phyloP scores from a whole-genome alignment of 352 stramenopile species.

The Pythium pyrilobum region DNA sequence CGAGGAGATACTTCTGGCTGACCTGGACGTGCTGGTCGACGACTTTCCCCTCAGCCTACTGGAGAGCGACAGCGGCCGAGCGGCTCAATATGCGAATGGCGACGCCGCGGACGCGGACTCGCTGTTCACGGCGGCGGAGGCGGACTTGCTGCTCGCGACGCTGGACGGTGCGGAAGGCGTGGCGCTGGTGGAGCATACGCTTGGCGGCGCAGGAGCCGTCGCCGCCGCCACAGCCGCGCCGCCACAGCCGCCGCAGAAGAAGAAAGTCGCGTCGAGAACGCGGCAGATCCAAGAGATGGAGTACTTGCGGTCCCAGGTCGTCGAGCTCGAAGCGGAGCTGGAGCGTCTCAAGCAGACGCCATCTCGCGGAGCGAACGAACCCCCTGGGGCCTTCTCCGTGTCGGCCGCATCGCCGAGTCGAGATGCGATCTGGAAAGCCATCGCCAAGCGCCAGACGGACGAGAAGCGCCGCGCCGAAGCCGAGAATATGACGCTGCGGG shows the following conservation, averaged over 20 bases:
- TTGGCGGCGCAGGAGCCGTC: too few species aligned
- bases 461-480: constrained; percentile 41
- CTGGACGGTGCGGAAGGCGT: too few species aligned
- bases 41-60: too few species aligned
- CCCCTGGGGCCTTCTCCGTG: too few species aligned
- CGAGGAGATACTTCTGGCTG: too few species aligned
- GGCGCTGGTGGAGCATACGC: too few species aligned
- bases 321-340: constrained; percentile 3
- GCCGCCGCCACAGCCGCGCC: background rate
- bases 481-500: constrained; percentile 53
- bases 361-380: too few species aligned
- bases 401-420: too few species aligned
- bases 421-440: too few species aligned
- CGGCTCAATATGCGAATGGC: too few species aligned
- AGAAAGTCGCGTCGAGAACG: background rate
- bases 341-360: background rate
- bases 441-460: constrained; percentile 35
- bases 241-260: background rate
- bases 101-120: background rate
- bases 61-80: too few species aligned
- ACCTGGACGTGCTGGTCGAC: too few species aligned
- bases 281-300: constrained; percentile 7
- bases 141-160: background rate
- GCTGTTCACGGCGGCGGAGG: background rate
- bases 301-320: background rate